Evolutionary conservation across 2,329 filamentous ascomycete species (phyloP), one percentile per base, ranked within the genome.

Genomic region (Orbilia brochopaga): DNA sequence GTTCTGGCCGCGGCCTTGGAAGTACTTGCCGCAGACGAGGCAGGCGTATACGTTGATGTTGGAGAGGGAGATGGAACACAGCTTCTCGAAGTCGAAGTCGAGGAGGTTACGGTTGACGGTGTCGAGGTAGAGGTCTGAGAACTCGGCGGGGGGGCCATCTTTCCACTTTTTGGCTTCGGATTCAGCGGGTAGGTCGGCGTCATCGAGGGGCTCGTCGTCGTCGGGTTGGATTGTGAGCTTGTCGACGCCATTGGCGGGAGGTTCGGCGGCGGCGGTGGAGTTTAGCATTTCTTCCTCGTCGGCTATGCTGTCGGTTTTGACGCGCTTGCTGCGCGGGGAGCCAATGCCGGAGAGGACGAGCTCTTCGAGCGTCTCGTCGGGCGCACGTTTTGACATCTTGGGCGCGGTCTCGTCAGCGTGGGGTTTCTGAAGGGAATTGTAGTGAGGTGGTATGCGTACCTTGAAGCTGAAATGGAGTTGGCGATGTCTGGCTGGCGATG

Each of bases 31-130:
- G 79, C 94, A 99, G 0, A 97, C 90, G 10, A 99, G 85, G 78
- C 94, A 99, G 8, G 94, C 94, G 79, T 99, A 99, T 50, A 99
- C 92, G 79, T 99, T 99, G 82, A 97, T 97, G 79, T 97, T 97
- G 54, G 92, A 96, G 6, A 99, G 85, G 35, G 91, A 96, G 75
- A 99, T 85, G 23, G 93, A 97, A 81, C 94, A 99, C 11, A 97
- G 86, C 83, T 99, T 99, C 79, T 99, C 94, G 79, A 99, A 99
- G 80, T 99, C 94, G 79, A 97, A 97, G 80, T 99, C 94, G 64
- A 97, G 87, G 52, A 96, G 88, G 78, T 88, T 87, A 77, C 94
- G 90, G 66, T 70, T 70, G 50, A 54, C 75, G 11, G 94, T 97
- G 82, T 99, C 94, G 76, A 99, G 90, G 79, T 99, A 99, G 27